Evolutionary conservation across 1,139 yeast genomes (phyloP), one percentile per base, ranked within the genome.

Genomic region (Entelexis sorbosivorans): DNA sequence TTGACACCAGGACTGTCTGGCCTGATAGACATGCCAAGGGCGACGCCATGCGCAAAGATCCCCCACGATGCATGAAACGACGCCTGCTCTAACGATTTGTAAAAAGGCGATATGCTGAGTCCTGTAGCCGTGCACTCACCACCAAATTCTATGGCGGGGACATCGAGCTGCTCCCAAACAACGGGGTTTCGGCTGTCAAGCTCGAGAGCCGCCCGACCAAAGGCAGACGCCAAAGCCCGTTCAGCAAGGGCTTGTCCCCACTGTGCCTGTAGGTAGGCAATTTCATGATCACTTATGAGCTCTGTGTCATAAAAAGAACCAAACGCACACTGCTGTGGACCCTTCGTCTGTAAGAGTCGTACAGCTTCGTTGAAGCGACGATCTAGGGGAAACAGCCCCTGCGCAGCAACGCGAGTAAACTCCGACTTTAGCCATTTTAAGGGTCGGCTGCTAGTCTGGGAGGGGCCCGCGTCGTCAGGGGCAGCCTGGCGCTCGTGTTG

Each of bases 21-120:
- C 6, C 47, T 9, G 2, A 54, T 38, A 51, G 85, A 80, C 49
- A 93, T 68, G 0, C 96, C 98, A 0, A 93, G 77, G 2, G 95
- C 80, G 0, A 81, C 95, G 13, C 99, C 99, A 60, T 85, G 85
- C 61, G 91, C 96, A 64, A 91, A 93, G 2, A 48, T 46, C 9
- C 57, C 56, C 53, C 52, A 50, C 3, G 57, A 51, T 7, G 47
- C 32, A 7, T 26, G 19, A 10, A 22, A 17, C 1, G 47, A 36
- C 9, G 50, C 56, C 16, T 17, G 47, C 33, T 34, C 47, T n/a
- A 50, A n/a, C 3, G 44, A 17, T 13, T 50, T 48, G 44, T n/a
- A 44, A 26, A 22, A 20, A 5, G 53, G 34, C 5, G 55, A 38
- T 6, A 55, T 31, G 28, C 32, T 39, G 14, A 47, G 33, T 1